Base-by-base conservation (phyloP, 2,329 filamentous ascomycete genomes). In the Hortaea werneckii region DNA sequence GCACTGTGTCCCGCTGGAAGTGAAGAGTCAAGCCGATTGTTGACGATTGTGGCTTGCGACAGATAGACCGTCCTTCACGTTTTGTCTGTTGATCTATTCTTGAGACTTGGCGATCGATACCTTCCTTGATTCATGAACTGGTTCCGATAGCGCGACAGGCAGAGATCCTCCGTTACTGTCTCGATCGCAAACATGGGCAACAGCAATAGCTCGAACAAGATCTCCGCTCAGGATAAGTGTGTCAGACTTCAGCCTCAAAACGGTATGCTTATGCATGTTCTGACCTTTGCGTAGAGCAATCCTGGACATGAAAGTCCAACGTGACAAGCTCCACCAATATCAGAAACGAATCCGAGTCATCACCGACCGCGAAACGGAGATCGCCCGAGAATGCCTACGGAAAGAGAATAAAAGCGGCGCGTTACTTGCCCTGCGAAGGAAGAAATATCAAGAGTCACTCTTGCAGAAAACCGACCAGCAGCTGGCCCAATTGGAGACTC, bases 291-390 rank as follows among this genome's bases (percentile, higher is more conserved):
- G 12, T 63, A 95, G 89, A 72, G 90, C 90, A 49, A 95, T 96
- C 68, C 83, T 96, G 61, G 89, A 96, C 70, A 85, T 96, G 72
- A 96, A 96, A 73, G 87, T 81, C 68, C 90, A 96, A 72, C 89
- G 92, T 66, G 92, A 98, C 74, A 94, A 88, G 67, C 82, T 98
- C 3, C 89, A 94, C 61, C 88, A 94, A 66, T 96, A 96, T 72
- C 90, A 95, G 68, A 84, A 85, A 60, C 85, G 86, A 59, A 92
- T 98, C 62, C 83, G 82, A 32, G 75, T 86, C 43, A 79, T 98
- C 34, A 95, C 90, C 5, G 78, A 83, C 62, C 84, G 84, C 54
- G 90, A 98, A 70, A 95, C 85, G 41, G 83, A 82, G 40, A 84
- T 95, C 47, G 90, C 92, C 20, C 81, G 79, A 55, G 77, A 87